Evolutionary conservation across 2,329 filamentous ascomycete species (phyloP).

Genomic region (Exophiala bonariae): DNA sequence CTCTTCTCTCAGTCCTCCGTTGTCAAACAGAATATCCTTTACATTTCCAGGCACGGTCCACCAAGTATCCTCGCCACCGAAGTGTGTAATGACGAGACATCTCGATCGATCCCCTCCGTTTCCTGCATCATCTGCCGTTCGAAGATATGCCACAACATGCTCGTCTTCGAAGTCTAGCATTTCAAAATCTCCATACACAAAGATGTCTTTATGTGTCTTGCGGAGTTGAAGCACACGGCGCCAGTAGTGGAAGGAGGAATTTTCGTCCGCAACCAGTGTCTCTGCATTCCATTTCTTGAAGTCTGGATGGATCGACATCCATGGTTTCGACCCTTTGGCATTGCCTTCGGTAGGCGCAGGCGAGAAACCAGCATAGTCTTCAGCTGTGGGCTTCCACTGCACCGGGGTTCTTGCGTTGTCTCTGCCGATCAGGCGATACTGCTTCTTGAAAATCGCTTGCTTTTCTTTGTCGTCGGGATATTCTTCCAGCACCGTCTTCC

Average conservation of each 20-base stretch:
- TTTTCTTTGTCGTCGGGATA: conserved; percentile 9
- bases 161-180: conserved; percentile 1
- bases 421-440: conserved; percentile 23
- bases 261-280: conserved; percentile 47
- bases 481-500: conserved; percentile 32
- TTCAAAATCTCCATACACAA: conserved; percentile 37
- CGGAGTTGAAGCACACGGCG: conserved; percentile 55
- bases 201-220: conserved; percentile 57
- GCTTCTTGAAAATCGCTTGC: conserved; percentile 6
- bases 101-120: not conserved
- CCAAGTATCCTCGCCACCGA: conserved; percentile 12
- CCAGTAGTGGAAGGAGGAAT: conserved; percentile 63
- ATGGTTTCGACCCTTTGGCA: conserved; percentile 51
- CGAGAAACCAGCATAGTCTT: not conserved
- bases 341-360: conserved; percentile 21
- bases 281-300: conserved; percentile 58
- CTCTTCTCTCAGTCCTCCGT: conserved; percentile 4
- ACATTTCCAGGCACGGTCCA: conserved; percentile 18
- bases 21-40: conserved; percentile 12
- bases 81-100: conserved; percentile 24
- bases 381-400: conserved; percentile 53
- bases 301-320: conserved; percentile 61
- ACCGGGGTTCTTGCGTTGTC: conserved; percentile 68
- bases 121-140: no score
- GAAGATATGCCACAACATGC: not conserved